phyloP scores from a whole-genome alignment of 331 rosid genomes.

The Malus hybrid region DNA sequence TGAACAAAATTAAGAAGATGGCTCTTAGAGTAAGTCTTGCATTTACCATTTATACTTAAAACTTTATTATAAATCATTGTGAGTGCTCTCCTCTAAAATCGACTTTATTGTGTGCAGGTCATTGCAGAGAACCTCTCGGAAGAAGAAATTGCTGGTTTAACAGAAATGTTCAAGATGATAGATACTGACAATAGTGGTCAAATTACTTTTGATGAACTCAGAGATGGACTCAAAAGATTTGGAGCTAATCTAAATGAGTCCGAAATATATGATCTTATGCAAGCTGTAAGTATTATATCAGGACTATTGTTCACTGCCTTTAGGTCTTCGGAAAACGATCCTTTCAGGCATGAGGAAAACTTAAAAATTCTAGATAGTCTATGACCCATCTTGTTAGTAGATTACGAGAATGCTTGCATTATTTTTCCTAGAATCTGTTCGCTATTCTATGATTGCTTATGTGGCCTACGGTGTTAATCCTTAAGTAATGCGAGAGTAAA shows the following conservation, averaged over 20 bases:
- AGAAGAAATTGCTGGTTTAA: slow-evolving; percentile 48
- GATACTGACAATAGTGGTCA: slow-evolving; percentile 42
- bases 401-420: too few relatives aligned
- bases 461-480: too few relatives aligned
- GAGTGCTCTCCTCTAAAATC: neutral
- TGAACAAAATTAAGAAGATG: slow-evolving; percentile 86
- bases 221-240: slow-evolving; percentile 37
- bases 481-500: too few relatives aligned
- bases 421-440: too few relatives aligned
- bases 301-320: neutral
- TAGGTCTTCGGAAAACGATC: neutral
- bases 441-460: too few relatives aligned
- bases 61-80: neutral
- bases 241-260: slow-evolving; percentile 45
- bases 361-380: too few relatives aligned
- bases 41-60: neutral
- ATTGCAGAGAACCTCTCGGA: slow-evolving; percentile 43
- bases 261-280: slow-evolving; percentile 43
- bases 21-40: slow-evolving; percentile 72
- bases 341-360: slow-evolving; percentile 24
- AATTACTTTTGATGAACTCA: slow-evolving; percentile 46
- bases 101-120: slow-evolving; percentile 20
- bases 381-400: too few relatives aligned
- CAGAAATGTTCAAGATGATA: slow-evolving; percentile 45
- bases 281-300: slow-evolving; percentile 28